Evolutionary conservation across 2,329 filamentous ascomycete genomes (phyloP).

Genomic region (Aspergillus texensis): DNA sequence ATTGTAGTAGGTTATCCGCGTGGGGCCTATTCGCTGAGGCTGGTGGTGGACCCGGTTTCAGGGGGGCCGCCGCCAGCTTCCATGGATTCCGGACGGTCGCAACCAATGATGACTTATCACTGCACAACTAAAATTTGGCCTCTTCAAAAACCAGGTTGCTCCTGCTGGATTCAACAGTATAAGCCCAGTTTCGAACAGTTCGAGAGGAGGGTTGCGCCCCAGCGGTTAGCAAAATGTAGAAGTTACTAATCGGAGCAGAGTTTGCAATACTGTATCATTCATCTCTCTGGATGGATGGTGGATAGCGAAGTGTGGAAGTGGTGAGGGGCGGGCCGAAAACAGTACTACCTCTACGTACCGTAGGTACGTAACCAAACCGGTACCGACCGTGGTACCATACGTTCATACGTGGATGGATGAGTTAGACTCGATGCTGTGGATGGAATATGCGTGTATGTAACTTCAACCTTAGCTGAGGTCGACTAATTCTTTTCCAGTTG

Average conservation of each 20-base stretch:
- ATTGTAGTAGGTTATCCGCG: slow-evolving; percentile 1
- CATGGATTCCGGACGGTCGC: slow-evolving; percentile 6
- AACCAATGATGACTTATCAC: slow-evolving; percentile 2
- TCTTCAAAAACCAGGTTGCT: neutral
- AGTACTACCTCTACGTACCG: slow-evolving; percentile 10
- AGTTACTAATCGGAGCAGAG: neutral
- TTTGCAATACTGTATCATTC: neutral
- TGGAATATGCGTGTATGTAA: neutral
- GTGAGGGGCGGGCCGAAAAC: slow-evolving; percentile 9
- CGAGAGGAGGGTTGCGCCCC: neutral
- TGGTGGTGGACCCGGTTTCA: slow-evolving; percentile 32
- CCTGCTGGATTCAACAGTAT: neutral
- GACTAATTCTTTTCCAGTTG: neutral
- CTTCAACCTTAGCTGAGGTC: neutral
- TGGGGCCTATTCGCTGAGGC: slow-evolving; percentile 5
- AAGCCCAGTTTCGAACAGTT: neutral
- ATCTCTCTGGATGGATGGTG: neutral
- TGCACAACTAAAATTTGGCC: neutral
- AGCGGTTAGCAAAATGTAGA: neutral
- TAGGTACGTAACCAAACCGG: slow-evolving; percentile 8
- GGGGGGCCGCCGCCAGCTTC: slow-evolving; percentile 26
- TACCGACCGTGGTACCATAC: neutral
- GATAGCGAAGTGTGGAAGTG: neutral
- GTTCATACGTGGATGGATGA: neutral
- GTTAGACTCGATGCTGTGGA: neutral